Evolutionary conservation across 2,329 filamentous ascomycete species (phyloP).

Genomic region (Exophiala spinifera): DNA sequence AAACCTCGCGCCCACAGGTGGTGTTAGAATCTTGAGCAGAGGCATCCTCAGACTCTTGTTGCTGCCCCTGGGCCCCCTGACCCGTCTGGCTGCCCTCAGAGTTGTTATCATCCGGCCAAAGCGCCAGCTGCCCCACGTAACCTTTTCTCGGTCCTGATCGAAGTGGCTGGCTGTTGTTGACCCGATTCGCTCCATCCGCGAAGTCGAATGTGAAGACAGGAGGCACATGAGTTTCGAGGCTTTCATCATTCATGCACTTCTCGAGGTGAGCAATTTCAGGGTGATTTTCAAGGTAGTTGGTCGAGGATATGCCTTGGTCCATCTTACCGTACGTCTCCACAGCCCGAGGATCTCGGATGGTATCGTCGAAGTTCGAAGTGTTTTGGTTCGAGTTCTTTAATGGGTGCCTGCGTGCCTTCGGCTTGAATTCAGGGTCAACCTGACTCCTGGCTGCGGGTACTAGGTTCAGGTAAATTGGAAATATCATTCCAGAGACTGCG

Average conservation of each 20-base stretch:
- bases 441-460: conserved; percentile 48
- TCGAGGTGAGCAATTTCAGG: conserved; percentile 21
- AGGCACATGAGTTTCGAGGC: not conserved
- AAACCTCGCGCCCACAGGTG: too few species aligned
- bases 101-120: conserved; percentile 11
- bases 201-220: conserved; percentile 12
- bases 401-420: conserved; percentile 3
- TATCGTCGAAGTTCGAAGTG: conserved; percentile 2
- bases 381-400: not conserved
- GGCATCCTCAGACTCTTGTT: not conserved
- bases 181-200: conserved; percentile 1
- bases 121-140: conserved; percentile 14
- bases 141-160: conserved; percentile 11
- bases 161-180: not conserved
- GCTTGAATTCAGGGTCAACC: conserved; percentile 48
- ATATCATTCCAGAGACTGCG: conserved; percentile 50
- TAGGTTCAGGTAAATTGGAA: conserved; percentile 54
- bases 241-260: conserved; percentile 2
- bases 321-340: conserved; percentile 17
- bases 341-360: conserved; percentile 11
- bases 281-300: not conserved
- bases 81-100: too few species aligned
- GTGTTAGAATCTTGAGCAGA: too few species aligned
- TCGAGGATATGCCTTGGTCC: too few species aligned
- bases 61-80: too few species aligned